A percentile compares a stretch with the other conserved stretches of the same genome.
Conservation (phyloP, 305 asterid species). For the Solanum chacoense region DNA sequence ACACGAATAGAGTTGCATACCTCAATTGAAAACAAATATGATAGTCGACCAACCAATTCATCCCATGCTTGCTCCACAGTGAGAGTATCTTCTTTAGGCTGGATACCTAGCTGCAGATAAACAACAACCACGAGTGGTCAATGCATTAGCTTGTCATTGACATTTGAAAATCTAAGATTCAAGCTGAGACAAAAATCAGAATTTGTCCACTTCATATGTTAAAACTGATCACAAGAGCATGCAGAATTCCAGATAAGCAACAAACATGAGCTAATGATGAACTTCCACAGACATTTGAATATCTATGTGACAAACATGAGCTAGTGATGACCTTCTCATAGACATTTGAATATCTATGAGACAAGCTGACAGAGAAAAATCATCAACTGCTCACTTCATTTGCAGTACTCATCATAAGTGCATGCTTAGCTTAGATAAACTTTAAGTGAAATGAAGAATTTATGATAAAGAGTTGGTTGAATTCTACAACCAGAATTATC, state of each 20-base stretch:
- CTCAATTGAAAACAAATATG: conserved; percentile 64
- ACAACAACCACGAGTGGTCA: conserved; percentile 1
- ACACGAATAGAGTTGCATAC: conserved; percentile 19
- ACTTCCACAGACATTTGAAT: background rate
- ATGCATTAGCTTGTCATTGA: conserved; percentile 5
- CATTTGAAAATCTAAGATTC: background rate
- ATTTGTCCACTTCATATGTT: background rate
- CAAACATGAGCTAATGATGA: background rate
- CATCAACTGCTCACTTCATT: background rate
- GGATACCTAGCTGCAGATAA: conserved; percentile 59
- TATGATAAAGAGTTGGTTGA: background rate
- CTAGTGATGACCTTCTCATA: background rate
- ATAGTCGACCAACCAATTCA: conserved; percentile 52
- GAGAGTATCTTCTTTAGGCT: conserved; percentile 49
- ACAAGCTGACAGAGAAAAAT: background rate
- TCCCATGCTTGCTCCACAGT: conserved; percentile 67
- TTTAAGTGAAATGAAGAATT: background rate
- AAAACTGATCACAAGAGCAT: background rate
- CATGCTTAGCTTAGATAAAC: background rate
- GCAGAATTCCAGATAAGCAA: background rate
- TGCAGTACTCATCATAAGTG: background rate
- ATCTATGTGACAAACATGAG: background rate
- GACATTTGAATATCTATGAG: background rate
- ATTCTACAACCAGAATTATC: background rate
- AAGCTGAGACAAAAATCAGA: background rate